phyloP scores from a whole-genome alignment of 2,329 filamentous ascomycete species.

The Colletotrichum graminicola region DNA sequence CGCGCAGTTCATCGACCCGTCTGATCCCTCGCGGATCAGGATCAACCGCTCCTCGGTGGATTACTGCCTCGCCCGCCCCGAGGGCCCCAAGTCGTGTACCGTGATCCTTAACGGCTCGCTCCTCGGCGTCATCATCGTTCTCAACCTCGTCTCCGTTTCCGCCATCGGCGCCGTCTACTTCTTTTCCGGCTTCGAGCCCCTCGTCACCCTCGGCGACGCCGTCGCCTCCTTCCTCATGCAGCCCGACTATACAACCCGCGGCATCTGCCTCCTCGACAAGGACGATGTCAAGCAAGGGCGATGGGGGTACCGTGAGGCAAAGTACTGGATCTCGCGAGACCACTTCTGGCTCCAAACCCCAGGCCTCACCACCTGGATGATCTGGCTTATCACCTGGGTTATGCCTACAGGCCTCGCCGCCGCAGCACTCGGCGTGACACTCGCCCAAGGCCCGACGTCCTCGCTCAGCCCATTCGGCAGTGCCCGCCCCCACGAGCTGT shows the following conservation, averaged over 20 bases:
- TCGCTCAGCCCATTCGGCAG: conserved; percentile 55
- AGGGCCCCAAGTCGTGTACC: conserved; percentile 50
- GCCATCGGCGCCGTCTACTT: conserved; percentile 49
- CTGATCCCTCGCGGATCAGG: conserved; percentile 32
- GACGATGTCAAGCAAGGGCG: conserved; percentile 57
- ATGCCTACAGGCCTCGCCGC: conserved; percentile 53
- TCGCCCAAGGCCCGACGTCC: conserved; percentile 48
- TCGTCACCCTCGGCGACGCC: conserved; percentile 64
- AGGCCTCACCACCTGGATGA: conserved; percentile 57
- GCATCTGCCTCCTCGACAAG: conserved; percentile 61
- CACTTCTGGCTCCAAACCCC: conserved; percentile 62
- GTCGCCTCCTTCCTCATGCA: conserved; percentile 62
- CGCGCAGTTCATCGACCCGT: conserved; percentile 28
- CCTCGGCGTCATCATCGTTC: conserved; percentile 56
- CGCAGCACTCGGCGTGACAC: conserved; percentile 54
- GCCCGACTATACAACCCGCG: conserved; percentile 58
- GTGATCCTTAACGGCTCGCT: conserved; percentile 59
- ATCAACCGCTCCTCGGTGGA: conserved; percentile 44
- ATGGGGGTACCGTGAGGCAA: conserved; percentile 59
- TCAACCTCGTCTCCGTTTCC: conserved; percentile 56
- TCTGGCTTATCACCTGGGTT: conserved; percentile 56
- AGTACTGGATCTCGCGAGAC: conserved; percentile 56
- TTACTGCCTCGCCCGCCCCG: conserved; percentile 36
- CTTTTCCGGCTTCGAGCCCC: conserved; percentile 54
- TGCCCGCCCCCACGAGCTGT: conserved; percentile 52